Percentiles rank a stretch among this genome's conserved stretches.
Conservation (phyloP, 495 filamentous ascomycete species). For the Collariella sp. region DNA sequence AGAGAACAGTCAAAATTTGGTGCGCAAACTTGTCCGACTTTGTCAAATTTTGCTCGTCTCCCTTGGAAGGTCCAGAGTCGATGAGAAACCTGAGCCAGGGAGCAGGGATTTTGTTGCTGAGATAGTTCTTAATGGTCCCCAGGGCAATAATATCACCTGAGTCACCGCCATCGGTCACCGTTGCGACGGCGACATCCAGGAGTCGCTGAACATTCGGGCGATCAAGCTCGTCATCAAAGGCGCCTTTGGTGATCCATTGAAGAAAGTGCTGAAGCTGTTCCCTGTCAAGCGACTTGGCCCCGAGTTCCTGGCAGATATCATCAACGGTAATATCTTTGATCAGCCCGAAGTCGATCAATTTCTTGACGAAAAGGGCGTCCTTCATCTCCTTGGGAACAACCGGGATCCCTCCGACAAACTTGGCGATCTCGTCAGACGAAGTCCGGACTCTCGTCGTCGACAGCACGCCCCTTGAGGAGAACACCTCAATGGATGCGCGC, state of each 20-base stretch:
- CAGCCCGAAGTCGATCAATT: conserved; percentile 67
- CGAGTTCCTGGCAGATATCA: conserved; percentile 76
- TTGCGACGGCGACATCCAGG: conserved; percentile 72
- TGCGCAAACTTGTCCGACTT: conserved; percentile 65
- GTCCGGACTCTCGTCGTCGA: conserved; percentile 68
- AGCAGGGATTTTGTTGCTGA: conserved; percentile 68
- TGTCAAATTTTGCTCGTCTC: conserved; percentile 48
- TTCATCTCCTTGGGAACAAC: conserved; percentile 70
- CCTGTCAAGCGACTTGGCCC: conserved; percentile 62
- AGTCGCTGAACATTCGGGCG: conserved; percentile 51
- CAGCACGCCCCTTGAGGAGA: conserved; percentile 78
- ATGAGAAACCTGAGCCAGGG: conserved; percentile 78
- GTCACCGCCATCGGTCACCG: conserved; percentile 53
- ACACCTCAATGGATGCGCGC: conserved; percentile 70
- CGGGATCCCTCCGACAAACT: conserved; percentile 85
- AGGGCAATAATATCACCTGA: conserved; percentile 64
- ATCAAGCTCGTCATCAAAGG: conserved; percentile 59
- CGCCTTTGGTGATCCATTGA: conserved; percentile 66
- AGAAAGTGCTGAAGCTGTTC: conserved; percentile 72
- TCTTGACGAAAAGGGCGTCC: conserved; percentile 60
- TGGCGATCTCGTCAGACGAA: conserved; percentile 67
- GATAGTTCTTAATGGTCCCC: conserved; percentile 61
- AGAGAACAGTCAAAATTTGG: conserved; percentile 69
- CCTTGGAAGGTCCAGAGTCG: conserved; percentile 42
- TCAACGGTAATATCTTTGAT: conserved; percentile 76